phyloP scores from a whole-genome alignment of 2,329 filamentous ascomycete species.

The Botryotinia narcissicola region DNA sequence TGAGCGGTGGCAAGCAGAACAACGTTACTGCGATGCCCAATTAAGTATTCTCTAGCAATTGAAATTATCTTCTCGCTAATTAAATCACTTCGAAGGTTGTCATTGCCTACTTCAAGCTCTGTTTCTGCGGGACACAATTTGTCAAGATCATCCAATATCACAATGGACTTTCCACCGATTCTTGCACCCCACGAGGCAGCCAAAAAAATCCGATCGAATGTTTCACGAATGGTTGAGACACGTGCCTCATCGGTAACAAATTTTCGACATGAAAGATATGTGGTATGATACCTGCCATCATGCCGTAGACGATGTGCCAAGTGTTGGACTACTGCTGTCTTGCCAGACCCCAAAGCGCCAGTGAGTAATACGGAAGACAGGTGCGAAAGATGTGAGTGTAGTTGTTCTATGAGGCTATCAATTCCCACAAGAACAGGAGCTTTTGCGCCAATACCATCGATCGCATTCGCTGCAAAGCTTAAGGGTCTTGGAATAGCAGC shows the following conservation, averaged over 20 bases:
- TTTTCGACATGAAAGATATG: constrained; percentile 83
- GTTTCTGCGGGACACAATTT: constrained; percentile 91
- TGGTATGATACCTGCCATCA: constrained; percentile 74
- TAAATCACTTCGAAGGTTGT: constrained; percentile 89
- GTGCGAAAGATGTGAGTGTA: constrained; percentile 74
- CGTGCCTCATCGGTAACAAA: constrained; percentile 88
- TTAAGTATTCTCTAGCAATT: constrained; percentile 84
- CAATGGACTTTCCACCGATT: constrained; percentile 76
- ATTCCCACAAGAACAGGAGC: constrained; percentile 75
- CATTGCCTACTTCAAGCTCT: constrained; percentile 87
- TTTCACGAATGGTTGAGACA: constrained; percentile 88
- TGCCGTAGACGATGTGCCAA: constrained; percentile 71
- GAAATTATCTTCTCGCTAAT: constrained; percentile 80
- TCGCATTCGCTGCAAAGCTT: constrained; percentile 44
- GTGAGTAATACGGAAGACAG: constrained; percentile 87
- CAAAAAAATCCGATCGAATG: constrained; percentile 78
- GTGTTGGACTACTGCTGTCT: constrained; percentile 75
- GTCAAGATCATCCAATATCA: constrained; percentile 91
- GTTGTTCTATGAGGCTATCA: constrained; percentile 68
- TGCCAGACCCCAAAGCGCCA: constrained; percentile 85
- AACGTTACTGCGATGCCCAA: constrained; percentile 66
- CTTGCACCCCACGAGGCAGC: constrained; percentile 87
- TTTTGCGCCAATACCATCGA: constrained; percentile 48
- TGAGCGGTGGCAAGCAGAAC: constrained; percentile 89
- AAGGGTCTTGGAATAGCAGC: constrained; percentile 65